Evolutionary conservation across 768 basidiomycete species (phyloP).

Genomic region (Omphalotus guepiniiformis): DNA sequence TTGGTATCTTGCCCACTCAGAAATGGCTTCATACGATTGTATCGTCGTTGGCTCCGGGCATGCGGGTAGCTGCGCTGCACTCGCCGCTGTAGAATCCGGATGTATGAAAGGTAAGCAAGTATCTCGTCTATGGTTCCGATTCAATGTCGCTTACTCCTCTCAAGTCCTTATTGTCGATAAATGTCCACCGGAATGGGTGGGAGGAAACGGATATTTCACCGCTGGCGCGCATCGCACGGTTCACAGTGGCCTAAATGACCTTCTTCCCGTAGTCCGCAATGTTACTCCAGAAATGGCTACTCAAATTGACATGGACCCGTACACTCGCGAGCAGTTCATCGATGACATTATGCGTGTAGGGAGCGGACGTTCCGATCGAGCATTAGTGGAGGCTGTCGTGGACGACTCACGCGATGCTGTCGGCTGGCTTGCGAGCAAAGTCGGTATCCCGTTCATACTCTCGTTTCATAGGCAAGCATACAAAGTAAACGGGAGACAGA

Average conservation of each 20-base stretch:
- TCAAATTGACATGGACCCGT: constrained; percentile 55
- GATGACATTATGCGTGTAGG: constrained; percentile 60
- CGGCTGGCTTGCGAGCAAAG: constrained; percentile 49
- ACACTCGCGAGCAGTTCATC: constrained; percentile 50
- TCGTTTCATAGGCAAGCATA: constrained; percentile 69
- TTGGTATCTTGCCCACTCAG: too few species aligned
- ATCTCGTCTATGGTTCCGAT: neutral
- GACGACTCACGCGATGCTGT: constrained; percentile 51
- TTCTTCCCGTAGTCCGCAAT: constrained; percentile 50
- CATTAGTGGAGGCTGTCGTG: constrained; percentile 49
- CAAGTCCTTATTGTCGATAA: constrained; percentile 62
- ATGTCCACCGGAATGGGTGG: constrained; percentile 57
- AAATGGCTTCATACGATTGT: constrained; percentile 46
- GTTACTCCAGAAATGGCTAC: constrained; percentile 36
- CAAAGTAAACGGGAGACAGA: constrained; percentile 54
- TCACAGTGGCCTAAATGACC: constrained; percentile 56
- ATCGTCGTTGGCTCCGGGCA: constrained; percentile 65
- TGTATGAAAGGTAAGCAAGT: constrained; percentile 42
- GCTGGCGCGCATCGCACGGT: constrained; percentile 65
- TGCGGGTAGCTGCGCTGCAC: constrained; percentile 63
- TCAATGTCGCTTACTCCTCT: neutral
- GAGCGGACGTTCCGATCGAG: constrained; percentile 42
- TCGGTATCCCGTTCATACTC: constrained; percentile 51
- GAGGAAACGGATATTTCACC: constrained; percentile 72
- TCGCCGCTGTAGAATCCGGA: constrained; percentile 55